Evolutionary conservation across 164 flowering plant species (phyloP), one percentile per base, ranked within the genome.

Genomic region (Kingdonia uniflora): DNA sequence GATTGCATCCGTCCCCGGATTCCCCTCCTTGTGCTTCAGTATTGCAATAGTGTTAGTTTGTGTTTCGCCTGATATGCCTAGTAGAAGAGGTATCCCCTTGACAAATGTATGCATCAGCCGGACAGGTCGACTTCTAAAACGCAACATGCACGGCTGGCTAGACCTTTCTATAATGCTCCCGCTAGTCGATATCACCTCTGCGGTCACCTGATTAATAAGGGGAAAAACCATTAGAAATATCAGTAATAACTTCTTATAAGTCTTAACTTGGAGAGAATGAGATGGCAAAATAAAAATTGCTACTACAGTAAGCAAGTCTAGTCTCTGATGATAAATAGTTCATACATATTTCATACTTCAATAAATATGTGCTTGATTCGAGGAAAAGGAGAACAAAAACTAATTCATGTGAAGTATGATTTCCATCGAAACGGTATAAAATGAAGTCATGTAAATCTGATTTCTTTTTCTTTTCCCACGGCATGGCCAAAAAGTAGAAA

Each of bases 121-220:
- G 26, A 90, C 51, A 0, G 95, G 95, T 22, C 64, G 57, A 67
- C 95, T 90, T 57, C 78, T 60, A 51, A 78, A 87, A 0, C 47
- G 72, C 46, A 90, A 16, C 84, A 87, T 82, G 55, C 84, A 80
- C 0, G 97, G 95, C 24, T 69, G 87, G 66, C 87, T 81, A 0
- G 95, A 80, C 49, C 26, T 78, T 49, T 74, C 77, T 13, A 74
- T 58, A 35, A 76, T 66, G 1, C 65, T 38, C 38, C 97, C 95
- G 6, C 57, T 65, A 0, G 19, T 40, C 23, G 91, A 69, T 42
- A 87, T 19, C 14, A 67, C 50, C 55, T 90, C 95, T 61, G 87
- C 91, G 14, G 61, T 72, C 64, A 86, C 51, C 97, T 84, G 77
- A 13, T 42, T 20, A 14, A 1, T 19, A 38, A 5, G 19, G 13